A percentile compares a stretch with the other conserved stretches of the same genome.
These are phyloP conservation scores for Bombardia bombarda DNA, from an alignment of 495 filamentous ascomycete species.

Conservation along the genomic window DNA sequence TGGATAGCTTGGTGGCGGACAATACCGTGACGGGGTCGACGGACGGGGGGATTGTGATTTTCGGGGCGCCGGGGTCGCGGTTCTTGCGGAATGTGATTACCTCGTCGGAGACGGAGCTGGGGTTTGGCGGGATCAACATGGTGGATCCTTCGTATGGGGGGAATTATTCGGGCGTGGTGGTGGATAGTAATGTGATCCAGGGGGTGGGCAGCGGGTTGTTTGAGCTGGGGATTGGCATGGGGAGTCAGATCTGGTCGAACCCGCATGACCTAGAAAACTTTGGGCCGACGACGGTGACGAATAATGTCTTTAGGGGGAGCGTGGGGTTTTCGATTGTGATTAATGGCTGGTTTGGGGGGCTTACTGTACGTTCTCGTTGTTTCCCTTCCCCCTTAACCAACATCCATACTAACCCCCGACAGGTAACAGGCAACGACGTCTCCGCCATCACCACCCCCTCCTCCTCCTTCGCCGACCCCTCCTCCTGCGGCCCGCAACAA, in stretches of 20 bases:
- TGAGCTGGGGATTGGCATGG: constrained; percentile 12
- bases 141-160: constrained; percentile 5
- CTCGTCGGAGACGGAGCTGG: constrained; percentile 6
- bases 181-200: constrained; percentile 6
- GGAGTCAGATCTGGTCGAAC: constrained; percentile 7
- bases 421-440: constrained; percentile 8
- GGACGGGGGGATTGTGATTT: constrained; percentile 13
- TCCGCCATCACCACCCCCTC: constrained; percentile 1
- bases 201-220: constrained; percentile 2
- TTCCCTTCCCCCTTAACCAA: neutral
- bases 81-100: constrained; percentile 8
- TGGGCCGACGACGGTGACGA: constrained; percentile 7
- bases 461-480: constrained; percentile 1
- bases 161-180: constrained; percentile 11
- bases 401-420: neutral
- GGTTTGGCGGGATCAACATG: constrained; percentile 13
- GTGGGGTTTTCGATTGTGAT: constrained; percentile 11
- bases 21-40: constrained; percentile 10
- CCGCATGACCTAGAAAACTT: constrained; percentile 3
- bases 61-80: constrained; percentile 7
- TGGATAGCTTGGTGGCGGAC: neutral
- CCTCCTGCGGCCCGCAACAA: neutral
- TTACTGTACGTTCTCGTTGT: neutral
- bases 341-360: constrained; percentile 8
- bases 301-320: constrained; percentile 10